Evolutionary conservation across 306 rosid species (phyloP).

Genomic region (Aeschynomene evenia): DNA sequence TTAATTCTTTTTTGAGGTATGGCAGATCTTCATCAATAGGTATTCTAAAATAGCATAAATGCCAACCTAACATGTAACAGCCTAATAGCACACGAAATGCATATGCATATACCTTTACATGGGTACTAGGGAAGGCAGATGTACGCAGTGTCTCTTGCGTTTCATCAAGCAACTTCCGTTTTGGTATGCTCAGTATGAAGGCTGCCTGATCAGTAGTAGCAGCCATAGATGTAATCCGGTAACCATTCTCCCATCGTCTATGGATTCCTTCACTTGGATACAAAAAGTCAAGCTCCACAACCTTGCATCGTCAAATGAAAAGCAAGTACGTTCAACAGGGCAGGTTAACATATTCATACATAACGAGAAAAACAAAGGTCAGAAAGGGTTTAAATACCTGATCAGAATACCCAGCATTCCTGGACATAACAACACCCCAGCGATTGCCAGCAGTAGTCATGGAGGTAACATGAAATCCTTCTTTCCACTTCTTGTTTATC

Average conservation of each 20-base stretch:
- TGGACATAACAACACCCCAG: slow-evolving; percentile 96
- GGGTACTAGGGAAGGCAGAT: slow-evolving; percentile 94
- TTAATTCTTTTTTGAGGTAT: background rate
- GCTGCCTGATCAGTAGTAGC: slow-evolving; percentile 94
- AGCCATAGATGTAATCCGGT: slow-evolving; percentile 90
- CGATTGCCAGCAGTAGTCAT: slow-evolving; percentile 96
- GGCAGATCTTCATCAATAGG: background rate
- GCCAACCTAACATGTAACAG: background rate
- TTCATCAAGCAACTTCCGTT: slow-evolving; percentile 80
- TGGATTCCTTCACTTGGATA: slow-evolving; percentile 97
- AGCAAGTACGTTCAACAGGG: background rate
- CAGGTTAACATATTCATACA: background rate
- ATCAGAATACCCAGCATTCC: slow-evolving; percentile 92
- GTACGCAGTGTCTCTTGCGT: slow-evolving; percentile 93
- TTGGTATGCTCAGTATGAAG: slow-evolving; percentile 88
- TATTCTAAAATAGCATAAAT: background rate
- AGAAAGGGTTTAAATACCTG: slow-evolving; percentile 51
- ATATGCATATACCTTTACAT: slow-evolving; percentile 67
- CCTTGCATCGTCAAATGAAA: slow-evolving; percentile 46
- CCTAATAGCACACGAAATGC: slow-evolving; percentile 3
- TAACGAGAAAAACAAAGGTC: background rate
- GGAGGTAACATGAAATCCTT: slow-evolving; percentile 95
- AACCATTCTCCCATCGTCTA: slow-evolving; percentile 86
- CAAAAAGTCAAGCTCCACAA: slow-evolving; percentile 90
- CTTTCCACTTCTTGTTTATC: slow-evolving; percentile 97